phyloP scores from a whole-genome alignment of 352 stramenopile species.

The Phytophthora ohioensis region DNA sequence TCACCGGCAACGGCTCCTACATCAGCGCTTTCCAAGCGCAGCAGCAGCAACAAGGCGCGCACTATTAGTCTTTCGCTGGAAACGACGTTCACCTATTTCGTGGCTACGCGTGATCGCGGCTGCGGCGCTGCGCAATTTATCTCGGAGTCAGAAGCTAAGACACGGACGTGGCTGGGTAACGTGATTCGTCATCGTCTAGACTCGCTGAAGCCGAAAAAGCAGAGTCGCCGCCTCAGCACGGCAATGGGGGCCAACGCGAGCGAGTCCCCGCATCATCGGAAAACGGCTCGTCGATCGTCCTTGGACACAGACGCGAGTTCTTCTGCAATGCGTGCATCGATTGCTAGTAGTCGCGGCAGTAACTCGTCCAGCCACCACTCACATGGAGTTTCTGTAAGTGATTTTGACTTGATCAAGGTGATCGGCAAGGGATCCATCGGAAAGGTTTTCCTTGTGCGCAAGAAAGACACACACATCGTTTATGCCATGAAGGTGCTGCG shows the following conservation, averaged over 20 bases:
- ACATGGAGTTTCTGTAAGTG: constrained; percentile 74
- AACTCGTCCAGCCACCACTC: constrained; percentile 36
- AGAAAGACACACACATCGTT: constrained; percentile 90
- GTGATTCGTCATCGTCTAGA: constrained; percentile 71
- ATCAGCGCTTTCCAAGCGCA: constrained; percentile 50
- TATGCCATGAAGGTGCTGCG: constrained; percentile 99
- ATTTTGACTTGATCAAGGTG: constrained; percentile 88
- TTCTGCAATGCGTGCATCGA: constrained; percentile 66
- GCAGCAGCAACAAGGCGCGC: constrained; percentile 78
- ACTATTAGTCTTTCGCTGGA: constrained; percentile 80
- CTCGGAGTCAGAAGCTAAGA: constrained; percentile 64
- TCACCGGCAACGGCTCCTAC: constrained; percentile 28
- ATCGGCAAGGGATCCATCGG: constrained; percentile 89
- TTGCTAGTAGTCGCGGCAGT: constrained; percentile 51
- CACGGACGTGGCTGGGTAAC: constrained; percentile 69
- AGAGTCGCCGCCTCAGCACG: constrained; percentile 55
- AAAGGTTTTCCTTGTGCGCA: constrained; percentile 90
- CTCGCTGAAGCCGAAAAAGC: constrained; percentile 70
- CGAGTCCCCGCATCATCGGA: constrained; percentile 52
- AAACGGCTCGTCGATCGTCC: constrained; percentile 53
- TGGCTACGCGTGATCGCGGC: constrained; percentile 63
- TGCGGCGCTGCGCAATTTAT: constrained; percentile 65
- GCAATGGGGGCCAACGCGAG: constrained; percentile 41
- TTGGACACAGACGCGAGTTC: constrained; percentile 47
- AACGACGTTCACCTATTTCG: constrained; percentile 80